Evolutionary conservation across 176 grass and related monocot genomes (phyloP).

Genomic region (Triticum timopheevii): DNA sequence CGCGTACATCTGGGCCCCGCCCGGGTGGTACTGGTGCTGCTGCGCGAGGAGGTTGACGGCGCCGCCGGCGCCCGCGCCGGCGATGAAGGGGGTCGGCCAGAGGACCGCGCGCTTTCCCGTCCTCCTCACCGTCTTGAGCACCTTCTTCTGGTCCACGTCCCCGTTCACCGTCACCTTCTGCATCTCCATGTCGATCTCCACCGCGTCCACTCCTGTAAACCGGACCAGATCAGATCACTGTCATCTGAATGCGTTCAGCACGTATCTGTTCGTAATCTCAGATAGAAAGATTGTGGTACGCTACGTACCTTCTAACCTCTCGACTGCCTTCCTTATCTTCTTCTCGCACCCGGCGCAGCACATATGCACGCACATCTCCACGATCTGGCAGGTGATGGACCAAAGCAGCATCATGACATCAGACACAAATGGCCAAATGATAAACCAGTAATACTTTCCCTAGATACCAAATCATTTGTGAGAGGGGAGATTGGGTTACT

Average conservation of each 20-base stretch:
- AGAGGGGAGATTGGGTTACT: neutral
- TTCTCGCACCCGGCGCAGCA: slow-evolving; percentile 86
- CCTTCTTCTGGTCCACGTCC: slow-evolving; percentile 82
- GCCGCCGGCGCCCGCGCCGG: slow-evolving; percentile 2
- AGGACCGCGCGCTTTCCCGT: slow-evolving; percentile 80
- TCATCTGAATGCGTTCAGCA: neutral
- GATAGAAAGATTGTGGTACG: neutral
- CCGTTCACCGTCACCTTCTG: slow-evolving; percentile 93
- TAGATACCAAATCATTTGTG: neutral
- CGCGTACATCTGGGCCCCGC: slow-evolving; percentile 16
- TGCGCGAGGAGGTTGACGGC: slow-evolving; percentile 28
- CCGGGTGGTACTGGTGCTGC: slow-evolving; percentile 44
- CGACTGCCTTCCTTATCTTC: slow-evolving; percentile 75
- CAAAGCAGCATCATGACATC: neutral
- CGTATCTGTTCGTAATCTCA: neutral
- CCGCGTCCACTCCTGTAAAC: slow-evolving; percentile 51
- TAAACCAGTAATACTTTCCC: too few species aligned
- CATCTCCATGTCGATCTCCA: slow-evolving; percentile 86
- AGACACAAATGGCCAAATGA: neutral
- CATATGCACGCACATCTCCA: slow-evolving; percentile 95
- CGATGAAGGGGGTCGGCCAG: slow-evolving; percentile 62
- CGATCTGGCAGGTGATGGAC: slow-evolving; percentile 42
- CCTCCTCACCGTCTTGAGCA: slow-evolving; percentile 76
- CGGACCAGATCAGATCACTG: neutral
- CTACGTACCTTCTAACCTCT: slow-evolving; percentile 54